Percentiles rank a stretch among this genome's conserved stretches.
These are phyloP conservation scores for Schizophyllum amplum DNA, from an alignment of 1,284 basidiomycete species.

Conservation along the genomic window DNA sequence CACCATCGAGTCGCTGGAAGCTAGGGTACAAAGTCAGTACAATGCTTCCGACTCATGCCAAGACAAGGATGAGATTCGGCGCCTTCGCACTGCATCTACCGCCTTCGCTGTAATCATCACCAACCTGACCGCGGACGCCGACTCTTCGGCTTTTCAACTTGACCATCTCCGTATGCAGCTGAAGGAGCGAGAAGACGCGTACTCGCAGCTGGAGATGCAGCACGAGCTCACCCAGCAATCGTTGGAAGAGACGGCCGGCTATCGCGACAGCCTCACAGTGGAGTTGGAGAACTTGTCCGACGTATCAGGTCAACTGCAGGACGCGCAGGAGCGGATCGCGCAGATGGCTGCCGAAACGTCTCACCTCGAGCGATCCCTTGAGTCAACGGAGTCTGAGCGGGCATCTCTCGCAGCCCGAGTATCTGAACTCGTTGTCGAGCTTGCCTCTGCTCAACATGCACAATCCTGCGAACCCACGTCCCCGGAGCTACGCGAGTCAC, in stretches of 20 bases:
- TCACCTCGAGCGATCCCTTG: too few relatives aligned
- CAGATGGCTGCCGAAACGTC: constrained; percentile 15
- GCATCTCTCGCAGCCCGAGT: too few relatives aligned
- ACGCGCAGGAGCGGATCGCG: constrained; percentile 5
- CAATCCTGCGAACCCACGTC: not conserved
- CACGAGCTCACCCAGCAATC: too few relatives aligned
- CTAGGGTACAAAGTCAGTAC: constrained; percentile 25
- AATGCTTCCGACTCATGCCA: not conserved
- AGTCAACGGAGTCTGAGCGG: too few relatives aligned
- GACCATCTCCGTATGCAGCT: not conserved
- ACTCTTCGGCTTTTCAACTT: not conserved
- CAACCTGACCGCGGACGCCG: constrained; percentile 20
- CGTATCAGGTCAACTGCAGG: constrained; percentile 14
- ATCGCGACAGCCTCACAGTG: constrained; percentile 26
- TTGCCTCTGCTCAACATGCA: too few relatives aligned
- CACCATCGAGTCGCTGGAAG: constrained; percentile 51
- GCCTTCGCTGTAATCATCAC: constrained; percentile 29
- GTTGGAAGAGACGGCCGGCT: too few relatives aligned
- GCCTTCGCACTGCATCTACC: constrained; percentile 21
- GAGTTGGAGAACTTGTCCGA: constrained; percentile 25
- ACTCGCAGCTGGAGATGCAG: constrained; percentile 1
- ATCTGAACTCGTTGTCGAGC: too few relatives aligned
- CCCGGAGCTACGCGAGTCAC: constrained; percentile 19
- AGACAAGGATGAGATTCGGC: constrained; percentile 20
- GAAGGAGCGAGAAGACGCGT: not conserved